These are phyloP conservation scores for Zygoascus ofunaensis DNA, from an alignment of 805 yeast genomes.

Conservation along the genomic window DNA sequence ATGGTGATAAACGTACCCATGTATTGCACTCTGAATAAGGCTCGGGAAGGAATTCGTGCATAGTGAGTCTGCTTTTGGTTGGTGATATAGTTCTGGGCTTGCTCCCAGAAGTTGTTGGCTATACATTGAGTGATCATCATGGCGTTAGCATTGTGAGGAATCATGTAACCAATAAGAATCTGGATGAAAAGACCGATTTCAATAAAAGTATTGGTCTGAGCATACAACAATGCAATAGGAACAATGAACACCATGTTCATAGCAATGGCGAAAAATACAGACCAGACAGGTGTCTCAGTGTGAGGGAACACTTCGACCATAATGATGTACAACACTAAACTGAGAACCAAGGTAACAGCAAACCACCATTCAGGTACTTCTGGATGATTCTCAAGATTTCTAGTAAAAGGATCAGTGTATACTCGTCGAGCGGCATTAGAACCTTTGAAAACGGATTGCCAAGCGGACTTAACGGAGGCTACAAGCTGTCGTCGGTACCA, in stretches of 20 bases:
- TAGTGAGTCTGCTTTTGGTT: conserved; percentile 57
- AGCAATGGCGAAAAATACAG: conserved; percentile 41
- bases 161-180: conserved; percentile 53
- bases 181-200: conserved; percentile 56
- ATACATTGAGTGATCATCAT: conserved; percentile 24
- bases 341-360: conserved; percentile 35
- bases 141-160: conserved; percentile 41
- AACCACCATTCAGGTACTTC: conserved; percentile 50
- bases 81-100: conserved; percentile 45
- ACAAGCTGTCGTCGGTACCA: conserved; percentile 5
- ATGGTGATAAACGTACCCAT: conserved; percentile 30
- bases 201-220: conserved; percentile 48
- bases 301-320: conserved; percentile 16
- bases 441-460: conserved; percentile 8
- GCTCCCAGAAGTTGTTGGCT: conserved; percentile 29
- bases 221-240: conserved; percentile 53
- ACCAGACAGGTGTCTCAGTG: conserved; percentile 34
- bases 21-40: conserved; percentile 19
- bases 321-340: conserved; percentile 26
- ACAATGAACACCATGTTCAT: conserved; percentile 49
- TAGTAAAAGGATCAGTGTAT: conserved; percentile 11
- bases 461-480: not conserved
- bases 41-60: conserved; percentile 46
- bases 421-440: conserved; percentile 5
- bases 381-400: conserved; percentile 5